Base-by-base conservation (phyloP, 2,329 filamentous ascomycete species). In the Talaromyces sp. region DNA sequence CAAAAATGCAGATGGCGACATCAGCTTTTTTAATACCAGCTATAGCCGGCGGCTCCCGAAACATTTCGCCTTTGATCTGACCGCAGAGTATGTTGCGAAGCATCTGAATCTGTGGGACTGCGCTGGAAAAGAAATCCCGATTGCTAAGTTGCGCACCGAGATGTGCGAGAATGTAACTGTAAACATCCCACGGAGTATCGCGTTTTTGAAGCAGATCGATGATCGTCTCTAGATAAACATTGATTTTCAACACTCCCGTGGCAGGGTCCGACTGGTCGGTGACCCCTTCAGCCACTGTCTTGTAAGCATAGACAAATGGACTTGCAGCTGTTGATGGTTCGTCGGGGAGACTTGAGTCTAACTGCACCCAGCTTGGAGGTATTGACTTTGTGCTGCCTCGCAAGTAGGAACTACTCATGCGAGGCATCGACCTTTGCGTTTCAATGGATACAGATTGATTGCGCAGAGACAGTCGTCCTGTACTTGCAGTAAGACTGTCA, bases 81-180 rank as follows among this genome's bases (percentile, higher is more conserved):
- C 96, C 91, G 73, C 93, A 97, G 3, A 97, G 77, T 9, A 92
- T 82, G 66, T 85, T 87, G 67, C 94, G 87, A 14, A 98, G 81
- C 67, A 89, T 86, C 70, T 90, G 88, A 63, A 99, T 86, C 66
- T 96, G 89, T 2, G 87, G 83, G 43, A 91, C 87, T 6, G 91
- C 87, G 62, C 85, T 88, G 66, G 84, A 85, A 74, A 97, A 97
- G 14, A 98, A 83, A 13, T 91, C 89, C 73, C 95, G 92, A 71
- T 99, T 99, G 75, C 89, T 91, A 24, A 99, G 83, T 72, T 98
- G 94, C 33, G 91, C 90, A 1, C 92, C 91, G 10, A 97, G 81
- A 75, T 97, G 91, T 6, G 92, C 90, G 35, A 99, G 82, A 19
- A 94, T 86, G 74, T 94, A 97, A 76, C 92, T 94, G 81, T 96